Conservation (phyloP, 768 basidiomycete genomes). For the Hemileccinum rubropunctum region DNA sequence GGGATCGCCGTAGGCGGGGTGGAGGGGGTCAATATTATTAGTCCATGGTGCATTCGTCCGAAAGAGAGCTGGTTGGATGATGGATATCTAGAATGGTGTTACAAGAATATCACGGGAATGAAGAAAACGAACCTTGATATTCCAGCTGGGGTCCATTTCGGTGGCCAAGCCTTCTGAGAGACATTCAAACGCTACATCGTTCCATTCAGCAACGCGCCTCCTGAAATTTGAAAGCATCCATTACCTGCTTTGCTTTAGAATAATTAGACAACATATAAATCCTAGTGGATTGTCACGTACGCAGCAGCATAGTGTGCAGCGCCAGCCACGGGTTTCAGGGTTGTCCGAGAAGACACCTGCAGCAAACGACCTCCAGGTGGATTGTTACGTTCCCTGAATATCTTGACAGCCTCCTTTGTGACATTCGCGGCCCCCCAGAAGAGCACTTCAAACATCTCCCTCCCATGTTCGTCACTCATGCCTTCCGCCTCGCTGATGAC, state of each 20-base stretch:
- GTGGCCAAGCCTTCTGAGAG: constrained; percentile 36
- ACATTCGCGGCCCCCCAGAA: constrained; percentile 39
- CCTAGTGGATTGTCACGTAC: constrained; percentile 14
- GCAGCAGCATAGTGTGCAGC: constrained; percentile 24
- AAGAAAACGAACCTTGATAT: constrained; percentile 41
- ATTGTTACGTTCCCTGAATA: constrained; percentile 38
- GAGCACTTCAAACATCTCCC: constrained; percentile 37
- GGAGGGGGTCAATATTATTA: constrained; percentile 7
- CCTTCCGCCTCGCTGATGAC: constrained; percentile 38
- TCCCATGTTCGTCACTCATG: constrained; percentile 32
- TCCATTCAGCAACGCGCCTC: background rate
- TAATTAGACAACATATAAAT: background rate
- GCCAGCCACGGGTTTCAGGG: constrained; percentile 20
- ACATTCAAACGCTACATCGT: constrained; percentile 34
- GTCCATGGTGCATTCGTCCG: constrained; percentile 12
- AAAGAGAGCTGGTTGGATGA: constrained; percentile 25
- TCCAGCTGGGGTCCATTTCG: constrained; percentile 46
- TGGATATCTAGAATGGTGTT: constrained; percentile 16
- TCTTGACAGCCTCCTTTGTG: constrained; percentile 29
- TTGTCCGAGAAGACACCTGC: constrained; percentile 32
- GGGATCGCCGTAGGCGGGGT: constrained; percentile 20
- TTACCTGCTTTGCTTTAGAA: constrained; percentile 26
- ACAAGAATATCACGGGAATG: background rate
- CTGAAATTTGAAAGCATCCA: background rate
- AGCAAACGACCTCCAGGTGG: constrained; percentile 40